Evolutionary conservation across 371 early-diverging fungal species (phyloP), one percentile per base, ranked within the genome.

Genomic region (Haplosporangium sp.): DNA sequence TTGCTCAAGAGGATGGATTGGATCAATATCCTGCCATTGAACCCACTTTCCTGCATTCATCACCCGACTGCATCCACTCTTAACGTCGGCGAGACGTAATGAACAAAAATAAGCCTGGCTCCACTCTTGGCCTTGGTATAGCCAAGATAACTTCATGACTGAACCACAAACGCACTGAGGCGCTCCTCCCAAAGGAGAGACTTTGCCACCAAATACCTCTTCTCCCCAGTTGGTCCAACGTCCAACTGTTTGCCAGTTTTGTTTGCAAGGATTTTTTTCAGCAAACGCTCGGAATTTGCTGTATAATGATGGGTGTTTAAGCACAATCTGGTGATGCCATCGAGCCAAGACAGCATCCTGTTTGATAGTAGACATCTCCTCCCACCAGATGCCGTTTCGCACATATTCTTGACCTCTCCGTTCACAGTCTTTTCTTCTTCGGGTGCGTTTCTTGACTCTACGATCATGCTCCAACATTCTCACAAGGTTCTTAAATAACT

Each of bases 281-380:
- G 69, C 72, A 10, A 60, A 53, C 3, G 9, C 6, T 27, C 68
- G 47, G n/a, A 77, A 9, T 4, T 39, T 4, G 48, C 11, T n/a
- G 17, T 48, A 15, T 20, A 34, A 35, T 71, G 72, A 19, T 67
- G 27, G 55, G 42, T 72, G 72, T 55, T 39, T 64, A 34, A 64
- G 55, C 11, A 77, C 69, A n/a, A 77, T 48, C 52, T 58, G 58
- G 19, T 72, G 77, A 34, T 77, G 77, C 8, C 45, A 61, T 47
- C 61, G 57, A 11, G 77, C 72, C 55, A 67, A 62, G 3, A 64
- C 9, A 7, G 10, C 10, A 13, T 66, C 66, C 19, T 40, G 20
- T 15, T 60, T 35, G 15, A 0, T 8, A 27, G 7, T 2, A 6
- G 48, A 19, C 15, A 35, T 38, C 3, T n/a, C 35, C 17, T 15